A percentile compares a stretch with the other conserved stretches of the same genome.
Evolutionary conservation across 345 rosid species (phyloP).

Genomic region (Sonneratia caseolaris): DNA sequence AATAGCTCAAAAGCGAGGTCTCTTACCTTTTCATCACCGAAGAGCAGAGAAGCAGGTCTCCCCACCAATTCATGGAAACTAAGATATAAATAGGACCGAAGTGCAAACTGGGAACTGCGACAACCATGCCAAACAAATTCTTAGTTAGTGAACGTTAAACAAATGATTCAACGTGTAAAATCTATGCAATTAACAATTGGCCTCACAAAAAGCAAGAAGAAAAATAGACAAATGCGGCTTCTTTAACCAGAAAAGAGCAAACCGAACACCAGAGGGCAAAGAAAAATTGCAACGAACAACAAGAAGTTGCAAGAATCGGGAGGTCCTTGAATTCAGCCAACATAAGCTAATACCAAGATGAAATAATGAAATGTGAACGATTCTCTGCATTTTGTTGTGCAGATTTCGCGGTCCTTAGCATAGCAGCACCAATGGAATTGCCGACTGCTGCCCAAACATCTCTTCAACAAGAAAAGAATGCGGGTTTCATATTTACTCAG

Average conservation of each 20-base stretch:
- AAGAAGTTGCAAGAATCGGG: background rate
- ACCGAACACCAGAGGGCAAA: too few species aligned
- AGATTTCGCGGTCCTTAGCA: too few species aligned
- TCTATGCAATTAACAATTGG: background rate
- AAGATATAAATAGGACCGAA: conserved; percentile 78
- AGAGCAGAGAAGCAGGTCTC: conserved; percentile 72
- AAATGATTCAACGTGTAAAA: background rate
- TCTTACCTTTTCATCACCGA: conserved; percentile 73
- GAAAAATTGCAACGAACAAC: background rate
- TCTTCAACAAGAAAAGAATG: background rate
- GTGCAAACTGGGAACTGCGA: conserved; percentile 87
- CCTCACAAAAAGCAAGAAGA: background rate
- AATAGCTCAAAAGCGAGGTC: background rate
- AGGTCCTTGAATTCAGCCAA: too few species aligned
- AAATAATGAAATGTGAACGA: too few species aligned
- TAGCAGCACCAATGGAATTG: too few species aligned
- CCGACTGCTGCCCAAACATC: background rate
- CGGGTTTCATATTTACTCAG: background rate
- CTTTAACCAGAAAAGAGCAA: too few species aligned
- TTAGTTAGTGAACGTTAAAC: background rate
- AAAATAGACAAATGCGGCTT: background rate
- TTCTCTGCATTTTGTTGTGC: too few species aligned
- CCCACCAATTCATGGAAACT: conserved; percentile 75
- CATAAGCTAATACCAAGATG: too few species aligned
- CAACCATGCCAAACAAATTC: conserved; percentile 2